Evolutionary conservation across 1,284 basidiomycete species (phyloP).

Genomic region (Fomitiporia mediterranea): DNA sequence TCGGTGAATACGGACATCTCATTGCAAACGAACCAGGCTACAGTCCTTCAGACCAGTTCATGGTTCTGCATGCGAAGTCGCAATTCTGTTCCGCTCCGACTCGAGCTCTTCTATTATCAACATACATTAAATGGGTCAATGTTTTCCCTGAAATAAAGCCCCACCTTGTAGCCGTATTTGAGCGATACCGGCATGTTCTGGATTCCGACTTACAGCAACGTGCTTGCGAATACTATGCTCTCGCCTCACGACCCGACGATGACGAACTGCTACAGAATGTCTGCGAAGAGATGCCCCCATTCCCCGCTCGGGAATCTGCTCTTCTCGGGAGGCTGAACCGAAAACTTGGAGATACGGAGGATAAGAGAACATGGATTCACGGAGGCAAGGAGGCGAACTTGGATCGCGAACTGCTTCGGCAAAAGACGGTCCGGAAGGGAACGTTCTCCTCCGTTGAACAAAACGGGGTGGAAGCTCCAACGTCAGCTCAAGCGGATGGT

Average conservation of each 20-base stretch:
- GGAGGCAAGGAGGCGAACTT: slow-evolving; percentile 90
- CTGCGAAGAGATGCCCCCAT: slow-evolving; percentile 99
- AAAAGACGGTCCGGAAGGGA: slow-evolving; percentile 40
- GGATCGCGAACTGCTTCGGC: slow-evolving; percentile 58
- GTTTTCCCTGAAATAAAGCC: slow-evolving; percentile 98
- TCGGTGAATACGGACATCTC: slow-evolving; percentile 96
- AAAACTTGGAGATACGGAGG: slow-evolving; percentile 86
- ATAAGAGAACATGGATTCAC: slow-evolving; percentile 94
- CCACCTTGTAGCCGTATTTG: slow-evolving; percentile 91
- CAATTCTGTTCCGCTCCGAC: slow-evolving; percentile 93
- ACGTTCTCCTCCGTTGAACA: slow-evolving; percentile 24
- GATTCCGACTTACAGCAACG: slow-evolving; percentile 98
- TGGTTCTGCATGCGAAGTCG: slow-evolving; percentile 90
- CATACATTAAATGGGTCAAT: slow-evolving; percentile 99
- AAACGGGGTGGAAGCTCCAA: slow-evolving; percentile 24
- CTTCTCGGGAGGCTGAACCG: slow-evolving; percentile 82
- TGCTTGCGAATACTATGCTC: slow-evolving; percentile 92
- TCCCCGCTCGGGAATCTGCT: slow-evolving; percentile 91
- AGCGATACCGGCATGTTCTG: slow-evolving; percentile 96
- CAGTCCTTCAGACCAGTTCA: slow-evolving; percentile 93
- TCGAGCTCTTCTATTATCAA: slow-evolving; percentile 88
- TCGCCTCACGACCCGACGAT: slow-evolving; percentile 77
- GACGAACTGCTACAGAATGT: slow-evolving; percentile 92
- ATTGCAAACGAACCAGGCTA: slow-evolving; percentile 94
- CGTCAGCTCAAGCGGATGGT: slow-evolving; percentile 32